Base-by-base conservation (phyloP, 2,329 filamentous ascomycete species). In the Colletotrichum filicis region DNA sequence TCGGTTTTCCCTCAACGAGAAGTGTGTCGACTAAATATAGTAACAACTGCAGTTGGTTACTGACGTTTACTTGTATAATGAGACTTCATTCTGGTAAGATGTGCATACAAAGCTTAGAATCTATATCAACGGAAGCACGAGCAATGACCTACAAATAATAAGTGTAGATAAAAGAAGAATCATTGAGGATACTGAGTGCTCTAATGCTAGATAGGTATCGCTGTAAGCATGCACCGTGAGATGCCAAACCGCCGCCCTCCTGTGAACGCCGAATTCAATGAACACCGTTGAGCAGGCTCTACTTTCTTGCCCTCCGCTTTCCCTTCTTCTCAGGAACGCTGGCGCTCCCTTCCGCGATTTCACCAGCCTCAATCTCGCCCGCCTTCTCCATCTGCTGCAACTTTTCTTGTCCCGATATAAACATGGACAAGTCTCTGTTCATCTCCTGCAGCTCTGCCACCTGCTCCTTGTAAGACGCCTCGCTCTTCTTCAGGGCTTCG, bases 361-460 rank as follows among this genome's bases (percentile, higher is more conserved):
- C 94, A n/a, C 93, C 93, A 37, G 91, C 89, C 70, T 90, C 87
- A 42, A 89, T 77, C 75, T 86, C 81, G 0, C 89, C 91, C 76
- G 88, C 88, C 32, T 88, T 89, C 80, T 91, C 89, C 83, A 95
- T 83, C 81, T 92, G 89, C 83, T 90, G 92, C 77, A 98, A 83
- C 82, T 95, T 96, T 82, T 97, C 92, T 81, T 93, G 91, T 0
- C 94, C 93, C 24, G 91, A 94, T 73, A 98, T 96, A 79, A 96
- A 97, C 88, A 97, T 95, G 63, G 88, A 92, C 80, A 98, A 80
- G 80, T 98, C 96, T 16, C 93, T 89, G 79, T 98, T 97, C 87
- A 95, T 93, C 81, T 97, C 95, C 76, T 92, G 90, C 56, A 98
- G 83, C 76, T 97, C 95, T 52, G 85, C 87, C 76, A 94, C 93